Evolutionary conservation across 1,284 basidiomycete species (phyloP), one percentile per base, ranked within the genome.

Genomic region (Ceratobasidium sp.): DNA sequence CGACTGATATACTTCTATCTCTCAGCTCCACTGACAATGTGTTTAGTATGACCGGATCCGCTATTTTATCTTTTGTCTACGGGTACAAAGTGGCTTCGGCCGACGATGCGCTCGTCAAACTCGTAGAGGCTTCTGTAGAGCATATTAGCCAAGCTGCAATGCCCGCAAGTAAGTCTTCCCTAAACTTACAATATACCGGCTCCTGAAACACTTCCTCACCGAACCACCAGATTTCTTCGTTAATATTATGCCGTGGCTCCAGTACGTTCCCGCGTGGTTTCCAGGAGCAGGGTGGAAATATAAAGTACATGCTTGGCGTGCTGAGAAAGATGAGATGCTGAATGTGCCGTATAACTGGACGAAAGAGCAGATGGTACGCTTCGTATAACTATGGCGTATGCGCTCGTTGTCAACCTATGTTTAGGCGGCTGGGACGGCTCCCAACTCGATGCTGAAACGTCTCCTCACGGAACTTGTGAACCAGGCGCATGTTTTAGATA

Each of bases 211-310:
- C 17, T n/a, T 47, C 1, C 17, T 31, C 48, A 5, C 17, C 9
- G n/a, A n/a, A n/a, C n/a, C n/a, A n/a, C 33, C 27, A 57, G 73
- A 59, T n/a, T 75, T 62, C 19, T 27, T 69, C 14, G 74, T 75
- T 8, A 67, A 75, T 45, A 36, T 36, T 17, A 50, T 75, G 9
- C 74, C 74, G 3, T 67, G 63, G 63, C 56, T 75, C 15, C n/a
- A 60, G 57, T 71, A 60, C 19, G 17, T 76, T 33, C 75, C 75
- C 22, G 29, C 56, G 14, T 76, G 75, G 75, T 62, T 76, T 27
- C 75, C 75, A 1, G 62, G 69, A 1, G 51, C 73, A 11, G 53
- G 24, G 6, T 67, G 56, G 50, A 76, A 74, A 36, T 45, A 59
- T 36, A 57, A 47, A 11, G 56, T 66, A 0, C 51, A 57, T n/a